Base-by-base conservation (phyloP, 106 monocot genomes). In the Allium cepa region DNA sequence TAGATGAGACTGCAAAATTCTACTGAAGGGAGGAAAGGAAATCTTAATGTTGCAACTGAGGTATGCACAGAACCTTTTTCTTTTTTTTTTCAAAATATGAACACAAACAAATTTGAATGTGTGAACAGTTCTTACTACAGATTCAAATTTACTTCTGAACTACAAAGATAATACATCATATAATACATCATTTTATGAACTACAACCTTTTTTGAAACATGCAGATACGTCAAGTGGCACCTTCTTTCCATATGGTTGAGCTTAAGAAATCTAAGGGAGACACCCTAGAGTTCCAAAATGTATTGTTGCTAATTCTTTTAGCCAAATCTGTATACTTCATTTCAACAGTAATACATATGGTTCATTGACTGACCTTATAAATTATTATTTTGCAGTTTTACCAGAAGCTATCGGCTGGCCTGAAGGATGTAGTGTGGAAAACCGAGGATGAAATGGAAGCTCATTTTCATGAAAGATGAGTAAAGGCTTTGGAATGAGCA, bases 141-240 rank as follows among this genome's bases (percentile, higher is more conserved):
- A 36, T 36, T 36, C 36, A 36, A 36, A 46, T 51, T 53, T 67
- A 12, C 14, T 52, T 2, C 9, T 66, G 65, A 22, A 53, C 11
- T 27, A 26, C 1, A 3, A 10, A n/a, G 28, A 26, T 67, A 11
- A 36, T 36, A 36, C 36, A 36, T 36, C n/a, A 26, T 50, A 26
- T 67, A 11, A 36, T 36, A 36, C 36, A 36, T 36, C n/a, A 26
- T 50, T 67, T 53, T 26, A 52, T 14, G 50, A 52, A 67, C 50
- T 12, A 7, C 13, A 48, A 8, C 9, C 17, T 13, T 7, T 52
- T 22, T 22, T 22, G 22, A 22, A 22, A 22, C 66, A 26, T 70
- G 28, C 73, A 96, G 96, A 80, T 97, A 78, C 92, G 92, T 84
- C 92, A 97, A 87, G 82, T 97, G 46, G 96, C 90, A 2, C 94